Evolutionary conservation across 805 yeast genomes (phyloP).

Genomic region (Teunomyces stri): DNA sequence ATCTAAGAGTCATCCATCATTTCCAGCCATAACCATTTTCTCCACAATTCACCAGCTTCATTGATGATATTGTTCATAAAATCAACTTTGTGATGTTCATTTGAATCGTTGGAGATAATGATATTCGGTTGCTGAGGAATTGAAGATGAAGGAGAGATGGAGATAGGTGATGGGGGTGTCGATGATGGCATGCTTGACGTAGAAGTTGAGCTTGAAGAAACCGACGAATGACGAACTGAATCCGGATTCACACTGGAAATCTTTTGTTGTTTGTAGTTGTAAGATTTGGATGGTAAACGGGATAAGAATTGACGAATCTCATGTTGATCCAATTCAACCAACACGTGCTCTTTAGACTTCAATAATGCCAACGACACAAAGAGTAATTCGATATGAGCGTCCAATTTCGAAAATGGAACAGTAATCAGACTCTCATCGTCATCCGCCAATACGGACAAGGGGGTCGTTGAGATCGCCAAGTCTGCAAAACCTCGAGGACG

Average conservation of each 20-base stretch:
- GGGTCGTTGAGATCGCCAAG: background rate
- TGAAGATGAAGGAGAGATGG: slow-evolving; percentile 5
- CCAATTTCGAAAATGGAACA: slow-evolving; percentile 58
- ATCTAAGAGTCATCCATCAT: slow-evolving; percentile 29
- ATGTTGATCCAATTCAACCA: slow-evolving; percentile 85
- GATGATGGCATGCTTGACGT: slow-evolving; percentile 12
- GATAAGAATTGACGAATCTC: slow-evolving; percentile 80
- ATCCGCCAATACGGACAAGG: background rate
- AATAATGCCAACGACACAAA: slow-evolving; percentile 77
- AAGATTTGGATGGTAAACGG: slow-evolving; percentile 49
- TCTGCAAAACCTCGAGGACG: background rate
- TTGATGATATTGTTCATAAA: slow-evolving; percentile 71
- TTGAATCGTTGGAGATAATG: slow-evolving; percentile 32
- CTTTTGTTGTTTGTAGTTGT: slow-evolving; percentile 34
- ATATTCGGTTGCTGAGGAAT: slow-evolving; percentile 9
- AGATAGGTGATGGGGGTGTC: slow-evolving; percentile 12
- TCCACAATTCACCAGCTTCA: slow-evolving; percentile 87
- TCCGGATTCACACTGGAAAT: slow-evolving; percentile 11
- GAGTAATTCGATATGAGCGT: slow-evolving; percentile 72
- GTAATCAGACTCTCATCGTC: slow-evolving; percentile 1
- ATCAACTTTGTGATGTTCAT: slow-evolving; percentile 45
- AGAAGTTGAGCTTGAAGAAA: slow-evolving; percentile 5
- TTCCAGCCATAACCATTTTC: slow-evolving; percentile 67
- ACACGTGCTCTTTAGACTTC: slow-evolving; percentile 72
- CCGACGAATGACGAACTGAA: background rate